Base-by-base conservation (phyloP, 1,284 basidiomycete species). In the Boletus sp. region DNA sequence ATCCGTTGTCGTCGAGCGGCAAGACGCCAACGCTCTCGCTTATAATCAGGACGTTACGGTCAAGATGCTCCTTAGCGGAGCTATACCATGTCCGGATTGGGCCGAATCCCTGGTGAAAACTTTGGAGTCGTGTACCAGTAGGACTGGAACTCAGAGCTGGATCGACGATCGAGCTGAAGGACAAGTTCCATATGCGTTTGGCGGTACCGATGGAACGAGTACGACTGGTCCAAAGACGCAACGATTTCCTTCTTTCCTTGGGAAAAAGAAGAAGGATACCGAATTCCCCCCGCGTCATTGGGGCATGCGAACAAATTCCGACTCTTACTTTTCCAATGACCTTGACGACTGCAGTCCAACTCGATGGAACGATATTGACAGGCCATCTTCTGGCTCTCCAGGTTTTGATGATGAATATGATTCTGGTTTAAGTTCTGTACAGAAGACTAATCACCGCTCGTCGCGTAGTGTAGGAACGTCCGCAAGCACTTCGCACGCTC, bases 1-100 rank as follows among this genome's bases (percentile, higher is more conserved):
- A 12, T 94, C 92, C 1, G 88, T 98, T 45, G 95, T 99, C 55
- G 82, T 97, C 22, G 96, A 98, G 73, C 86, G 97, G 29, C 89
- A 94, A 70, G 97, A 99, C 71, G 92, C 92, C 9, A 95, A 96
- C 70, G 78, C 84, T 2, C 78, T 88, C 49, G 92, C 93, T 5
- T 96, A 96, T 70, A 80, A 83, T 36, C 81, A 84, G 5, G 81
- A 87, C 57, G 89, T 93, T 12, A 85, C 88, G 0, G 87, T 81
- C 1, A 90, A 89, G 72, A 82, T 88, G 69, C 83, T 98, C 24
- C 85, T 98, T 16, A 88, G 85, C 47, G 95, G 95, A 12, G 72
- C 74, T 7, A 77, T 96, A 46, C 81, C 86, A 20, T 82, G 85
- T 3, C 94, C 94, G 0, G 76, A 83, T 3, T 97, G 92, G 91